Evolutionary conservation across 2,329 filamentous ascomycete species (phyloP), one percentile per base, ranked within the genome.

Genomic region (Rutstroemia sp.): DNA sequence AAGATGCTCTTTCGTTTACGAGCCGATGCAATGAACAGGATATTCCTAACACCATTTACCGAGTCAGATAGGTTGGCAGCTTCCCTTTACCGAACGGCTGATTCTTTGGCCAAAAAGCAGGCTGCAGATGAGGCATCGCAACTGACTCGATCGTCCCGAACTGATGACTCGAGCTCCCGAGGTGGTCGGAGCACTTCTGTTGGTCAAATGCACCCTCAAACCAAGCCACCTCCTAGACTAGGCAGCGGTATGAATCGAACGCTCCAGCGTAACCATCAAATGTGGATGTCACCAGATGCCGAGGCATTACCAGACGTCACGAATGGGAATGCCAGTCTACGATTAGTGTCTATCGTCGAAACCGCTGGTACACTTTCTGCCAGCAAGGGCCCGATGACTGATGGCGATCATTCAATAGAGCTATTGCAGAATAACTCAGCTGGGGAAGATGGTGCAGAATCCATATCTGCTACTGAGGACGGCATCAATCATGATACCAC

Each of bases 1-100:
- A 90, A 89, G 65, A 73, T 92, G 45, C 75, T 96, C 2, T 92
- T 95, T 68, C 83, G 92, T 45, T 74, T 96, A 30, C 82, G 92
- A 57, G 89, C 90, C 21, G 90, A 96, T 70, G 89, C 87, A 68
- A 83, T 87, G 9, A 83, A 92, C 62, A 81, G 85, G 46, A 79
- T 96, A 4, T 89, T 87, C 57, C 75, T 96, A 53, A 83, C 83
- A 7, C 73, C 81, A 37, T 80, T 82, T 30, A 82, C 86, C 1
- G 89, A 95, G 68, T 87, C 84, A 27, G 82, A 86, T 61, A 83
- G 82, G 53, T 75, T 96, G 23, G 89, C 91, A 27, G 79, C 83
- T 16, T 79, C 86, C 6, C 74, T 96, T 9, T 86, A 83, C 63
- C 84, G 90, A 39, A 83, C 79, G 5, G 67, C 75, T 25, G 79